Evolutionary conservation across 805 yeast species (phyloP).

Genomic region (Wickerhamomyces mucosus): DNA sequence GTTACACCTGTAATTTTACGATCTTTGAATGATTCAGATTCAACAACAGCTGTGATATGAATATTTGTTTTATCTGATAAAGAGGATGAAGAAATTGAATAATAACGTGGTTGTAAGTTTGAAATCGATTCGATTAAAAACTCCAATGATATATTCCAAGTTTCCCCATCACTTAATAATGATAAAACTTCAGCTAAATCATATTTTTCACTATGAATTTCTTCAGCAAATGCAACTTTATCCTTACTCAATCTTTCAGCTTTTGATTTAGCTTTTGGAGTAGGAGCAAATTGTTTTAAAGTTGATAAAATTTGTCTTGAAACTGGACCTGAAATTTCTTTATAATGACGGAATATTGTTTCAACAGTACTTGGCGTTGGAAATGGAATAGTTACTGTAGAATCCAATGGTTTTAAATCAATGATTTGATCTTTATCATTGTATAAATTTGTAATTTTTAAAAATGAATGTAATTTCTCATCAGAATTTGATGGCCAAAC

Average conservation of each 20-base stretch:
- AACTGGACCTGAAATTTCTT: constrained; percentile 88
- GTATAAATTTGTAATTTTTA: constrained; percentile 50
- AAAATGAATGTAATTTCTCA: constrained; percentile 60
- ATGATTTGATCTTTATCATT: constrained; percentile 47
- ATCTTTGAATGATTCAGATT: constrained; percentile 26
- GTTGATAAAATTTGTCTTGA: constrained; percentile 78
- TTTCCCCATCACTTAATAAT: constrained; percentile 45
- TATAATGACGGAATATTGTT: constrained; percentile 72
- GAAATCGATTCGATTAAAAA: constrained; percentile 75
- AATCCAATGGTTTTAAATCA: constrained; percentile 58
- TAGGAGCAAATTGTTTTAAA: constrained; percentile 77
- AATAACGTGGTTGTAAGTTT: constrained; percentile 86
- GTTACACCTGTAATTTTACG: constrained; percentile 61
- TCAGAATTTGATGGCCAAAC: constrained; percentile 88
- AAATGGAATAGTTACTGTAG: constrained; percentile 54
- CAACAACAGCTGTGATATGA: constrained; percentile 89
- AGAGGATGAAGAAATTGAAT: constrained; percentile 90
- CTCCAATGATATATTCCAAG: constrained; percentile 85
- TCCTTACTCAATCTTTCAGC: constrained; percentile 46
- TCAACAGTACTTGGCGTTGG: constrained; percentile 85
- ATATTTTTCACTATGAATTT: constrained; percentile 49
- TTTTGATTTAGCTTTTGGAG: constrained; percentile 35
- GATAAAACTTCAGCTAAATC: constrained; percentile 72
- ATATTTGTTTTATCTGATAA: constrained; percentile 62
- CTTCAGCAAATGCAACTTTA: constrained; percentile 56